These are phyloP conservation scores for Thelonectria discophora DNA, from an alignment of 2,329 filamentous ascomycete genomes.

Conservation along the genomic window DNA sequence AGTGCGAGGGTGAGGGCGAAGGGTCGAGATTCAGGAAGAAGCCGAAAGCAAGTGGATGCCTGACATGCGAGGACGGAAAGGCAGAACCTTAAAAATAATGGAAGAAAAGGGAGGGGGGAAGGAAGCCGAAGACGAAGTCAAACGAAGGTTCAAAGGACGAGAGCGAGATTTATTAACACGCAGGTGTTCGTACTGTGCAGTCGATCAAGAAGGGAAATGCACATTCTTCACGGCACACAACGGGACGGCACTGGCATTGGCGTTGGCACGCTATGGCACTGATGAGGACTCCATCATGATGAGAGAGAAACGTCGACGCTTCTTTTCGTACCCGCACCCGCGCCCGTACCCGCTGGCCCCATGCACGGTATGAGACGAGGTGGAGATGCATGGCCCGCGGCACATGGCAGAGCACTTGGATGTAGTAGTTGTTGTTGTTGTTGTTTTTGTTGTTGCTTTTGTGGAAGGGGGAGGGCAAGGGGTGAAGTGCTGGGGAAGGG, in stretches of 20 bases:
- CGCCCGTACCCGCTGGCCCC: constrained; percentile 1
- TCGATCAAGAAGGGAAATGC: background rate
- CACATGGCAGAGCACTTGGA: constrained; percentile 13
- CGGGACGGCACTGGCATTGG: background rate
- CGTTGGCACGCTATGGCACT: background rate
- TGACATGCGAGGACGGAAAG: background rate
- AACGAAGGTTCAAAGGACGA: constrained; percentile 10
- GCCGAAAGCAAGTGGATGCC: background rate
- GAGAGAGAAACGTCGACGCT: background rate
- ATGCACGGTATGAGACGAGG: constrained; percentile 4
- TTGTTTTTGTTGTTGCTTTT: too few species aligned
- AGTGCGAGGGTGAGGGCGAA: background rate
- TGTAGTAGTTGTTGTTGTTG: too few species aligned
- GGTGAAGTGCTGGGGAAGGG: background rate
- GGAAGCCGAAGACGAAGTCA: constrained; percentile 4
- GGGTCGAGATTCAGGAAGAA: background rate
- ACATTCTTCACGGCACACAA: background rate
- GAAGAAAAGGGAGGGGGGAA: background rate
- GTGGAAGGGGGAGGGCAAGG: background rate
- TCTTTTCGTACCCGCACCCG: background rate
- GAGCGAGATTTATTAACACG: constrained; percentile 27
- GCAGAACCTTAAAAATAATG: background rate
- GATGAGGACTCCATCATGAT: background rate
- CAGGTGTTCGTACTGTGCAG: background rate
- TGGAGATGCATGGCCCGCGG: constrained; percentile 18